Conservation (phyloP, 1,139 yeast species). For the Martiniozyma asiatica region DNA sequence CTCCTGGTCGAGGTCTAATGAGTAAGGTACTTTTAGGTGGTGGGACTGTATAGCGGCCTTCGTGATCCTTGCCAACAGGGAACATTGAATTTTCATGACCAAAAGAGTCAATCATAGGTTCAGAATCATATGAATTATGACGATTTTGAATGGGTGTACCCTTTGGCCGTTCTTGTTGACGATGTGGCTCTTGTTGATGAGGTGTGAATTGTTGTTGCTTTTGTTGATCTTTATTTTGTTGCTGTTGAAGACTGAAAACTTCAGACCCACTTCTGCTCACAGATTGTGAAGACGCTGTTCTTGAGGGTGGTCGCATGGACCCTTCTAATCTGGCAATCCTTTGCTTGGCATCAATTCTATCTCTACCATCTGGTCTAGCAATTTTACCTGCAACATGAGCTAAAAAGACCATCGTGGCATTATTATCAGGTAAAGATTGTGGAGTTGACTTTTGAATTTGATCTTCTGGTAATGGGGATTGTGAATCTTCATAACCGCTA, state of each 20-base stretch:
- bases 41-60: constrained; percentile 27
- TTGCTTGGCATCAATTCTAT: constrained; percentile 52
- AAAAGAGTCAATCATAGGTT: constrained; percentile 15
- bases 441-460: no score
- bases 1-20: constrained; percentile 44
- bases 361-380: constrained; percentile 55
- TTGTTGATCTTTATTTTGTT: not conserved
- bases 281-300: not conserved
- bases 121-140: constrained; percentile 8
- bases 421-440: constrained; percentile 8
- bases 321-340: constrained; percentile 37
- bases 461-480: constrained; percentile 1
- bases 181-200: no score
- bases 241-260: not conserved
- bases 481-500: not conserved
- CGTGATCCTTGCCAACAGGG: constrained; percentile 11
- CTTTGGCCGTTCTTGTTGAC: no score
- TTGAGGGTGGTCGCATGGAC: constrained; percentile 1
- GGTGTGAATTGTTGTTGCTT: no score
- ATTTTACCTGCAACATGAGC: constrained; percentile 70
- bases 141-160: constrained; percentile 2
- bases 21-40: constrained; percentile 36
- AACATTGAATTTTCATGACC: constrained; percentile 19
- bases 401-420: constrained; percentile 47
- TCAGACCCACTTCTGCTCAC: not conserved